Conservation (phyloP, 2,329 filamentous ascomycete genomes). For the Botrytis tulipae region DNA sequence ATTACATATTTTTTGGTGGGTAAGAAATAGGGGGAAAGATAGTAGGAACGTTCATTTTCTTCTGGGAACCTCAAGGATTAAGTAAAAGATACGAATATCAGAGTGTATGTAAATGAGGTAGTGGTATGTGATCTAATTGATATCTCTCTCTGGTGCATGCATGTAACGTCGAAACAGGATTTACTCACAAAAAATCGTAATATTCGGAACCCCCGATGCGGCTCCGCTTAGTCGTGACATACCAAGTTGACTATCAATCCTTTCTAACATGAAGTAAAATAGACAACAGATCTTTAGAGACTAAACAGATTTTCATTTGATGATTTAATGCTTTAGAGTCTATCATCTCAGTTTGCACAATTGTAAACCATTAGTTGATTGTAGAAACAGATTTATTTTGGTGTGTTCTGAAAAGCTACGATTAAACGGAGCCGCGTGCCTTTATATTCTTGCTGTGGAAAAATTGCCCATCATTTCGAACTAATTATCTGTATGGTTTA, state of each 20-base stretch:
- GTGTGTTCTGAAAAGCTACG: background rate
- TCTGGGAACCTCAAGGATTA: no score
- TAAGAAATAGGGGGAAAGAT: no score
- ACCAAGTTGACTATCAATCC: background rate
- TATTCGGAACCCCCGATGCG: background rate
- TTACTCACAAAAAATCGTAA: background rate
- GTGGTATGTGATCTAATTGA: no score
- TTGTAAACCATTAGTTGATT: background rate
- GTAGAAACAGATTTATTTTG: background rate
- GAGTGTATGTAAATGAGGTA: no score
- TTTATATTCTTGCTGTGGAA: background rate
- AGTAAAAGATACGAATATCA: no score
- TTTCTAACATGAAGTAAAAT: background rate
- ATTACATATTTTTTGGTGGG: no score
- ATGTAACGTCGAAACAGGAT: background rate
- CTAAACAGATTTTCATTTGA: background rate
- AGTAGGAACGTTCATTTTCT: no score
- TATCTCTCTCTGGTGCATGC: background rate
- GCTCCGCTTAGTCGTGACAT: background rate
- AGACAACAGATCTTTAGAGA: background rate
- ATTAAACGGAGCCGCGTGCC: background rate
- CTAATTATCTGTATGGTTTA: background rate
- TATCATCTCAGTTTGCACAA: background rate
- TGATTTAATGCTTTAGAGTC: background rate
- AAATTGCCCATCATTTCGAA: background rate